phyloP scores from a whole-genome alignment of 345 rosid species.

The Acer negundo region DNA sequence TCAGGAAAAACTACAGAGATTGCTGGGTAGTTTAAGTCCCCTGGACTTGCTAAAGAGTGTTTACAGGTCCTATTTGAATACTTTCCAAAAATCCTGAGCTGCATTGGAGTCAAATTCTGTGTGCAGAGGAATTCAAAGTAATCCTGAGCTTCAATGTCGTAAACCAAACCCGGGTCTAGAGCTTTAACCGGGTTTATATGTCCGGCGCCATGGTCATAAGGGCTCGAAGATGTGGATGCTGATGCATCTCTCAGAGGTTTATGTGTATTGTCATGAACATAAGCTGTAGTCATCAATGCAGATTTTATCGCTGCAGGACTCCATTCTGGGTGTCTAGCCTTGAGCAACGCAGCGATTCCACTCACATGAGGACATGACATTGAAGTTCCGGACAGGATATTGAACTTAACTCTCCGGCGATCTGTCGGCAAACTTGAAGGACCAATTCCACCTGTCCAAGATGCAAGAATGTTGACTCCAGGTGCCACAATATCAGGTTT shows the following conservation, averaged over 20 bases:
- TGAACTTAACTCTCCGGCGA: slow-evolving; percentile 66
- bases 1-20: slow-evolving; percentile 78
- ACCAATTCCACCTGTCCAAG: slow-evolving; percentile 66
- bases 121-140: slow-evolving; percentile 90
- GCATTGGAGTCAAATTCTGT: slow-evolving; percentile 52
- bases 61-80: slow-evolving; percentile 68
- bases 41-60: slow-evolving; percentile 50
- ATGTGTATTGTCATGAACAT: slow-evolving; percentile 74
- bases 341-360: slow-evolving; percentile 85
- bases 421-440: slow-evolving; percentile 84
- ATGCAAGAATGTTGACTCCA: slow-evolving; percentile 78
- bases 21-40: slow-evolving; percentile 88
- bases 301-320: slow-evolving; percentile 90
- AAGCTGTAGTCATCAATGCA: slow-evolving; percentile 94
- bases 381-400: slow-evolving; percentile 86
- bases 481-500: slow-evolving; percentile 77
- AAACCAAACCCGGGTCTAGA: slow-evolving; percentile 80
- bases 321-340: slow-evolving; percentile 91
- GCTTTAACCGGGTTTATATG: slow-evolving; percentile 82
- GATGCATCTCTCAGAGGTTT: slow-evolving; percentile 69
- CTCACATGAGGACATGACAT: slow-evolving; percentile 98
- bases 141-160: slow-evolving; percentile 74
- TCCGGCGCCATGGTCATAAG: slow-evolving; percentile 86
- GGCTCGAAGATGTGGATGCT: slow-evolving; percentile 47
- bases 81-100: slow-evolving; percentile 71